Base-by-base conservation (phyloP, 805 yeast genomes). In the Hanseniaspora singularis region DNA sequence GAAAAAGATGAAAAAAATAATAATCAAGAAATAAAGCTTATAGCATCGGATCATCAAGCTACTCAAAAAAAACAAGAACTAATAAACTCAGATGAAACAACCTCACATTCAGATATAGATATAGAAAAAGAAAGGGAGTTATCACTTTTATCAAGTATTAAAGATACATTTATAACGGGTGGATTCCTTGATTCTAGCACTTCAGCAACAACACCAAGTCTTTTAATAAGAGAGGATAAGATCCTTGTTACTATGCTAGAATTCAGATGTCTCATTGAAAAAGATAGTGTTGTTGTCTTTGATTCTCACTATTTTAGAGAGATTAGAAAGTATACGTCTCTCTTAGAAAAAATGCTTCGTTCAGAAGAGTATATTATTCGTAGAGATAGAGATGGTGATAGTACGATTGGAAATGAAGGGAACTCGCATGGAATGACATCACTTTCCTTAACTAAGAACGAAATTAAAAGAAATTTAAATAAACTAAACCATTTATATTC, bases 131-230 rank as follows among this genome's bases (percentile, higher is more conserved):
- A 44, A 10, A 34, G 37, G 4, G 18, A 36, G 22, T 24, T 30
- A 31, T 39, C 48, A 11, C n/a, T 32, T 4, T 19, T 44, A 12
- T 27, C 48, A 3, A 44, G 24, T 18, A 44, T 44, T 9, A 44
- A 44, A n/a, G 48, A 44, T 4, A 34, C 40, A 4, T 44, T 44
- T 11, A 44, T 44, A 18, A 44, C 36, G 3, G 48, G 48, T 3
- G 48, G 48, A 7, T 24, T 44, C 23, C 15, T 44, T 9, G 48
- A 53, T 8, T 51, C 51, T 10, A 46, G 51, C 55, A 67, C 77
- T 1, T 71, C 81, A 45, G 89, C 82, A 54, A 85, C 85, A 26
- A 85, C 83, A 1, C 96, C 96, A 0, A 73, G 81, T 15, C 79
- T 86, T 38, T 79, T 87, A 52, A 85, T 83, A 8, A 67, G 95